Evolutionary conservation across 495 filamentous ascomycete genomes (phyloP).

Genomic region (Penicillium angulare): DNA sequence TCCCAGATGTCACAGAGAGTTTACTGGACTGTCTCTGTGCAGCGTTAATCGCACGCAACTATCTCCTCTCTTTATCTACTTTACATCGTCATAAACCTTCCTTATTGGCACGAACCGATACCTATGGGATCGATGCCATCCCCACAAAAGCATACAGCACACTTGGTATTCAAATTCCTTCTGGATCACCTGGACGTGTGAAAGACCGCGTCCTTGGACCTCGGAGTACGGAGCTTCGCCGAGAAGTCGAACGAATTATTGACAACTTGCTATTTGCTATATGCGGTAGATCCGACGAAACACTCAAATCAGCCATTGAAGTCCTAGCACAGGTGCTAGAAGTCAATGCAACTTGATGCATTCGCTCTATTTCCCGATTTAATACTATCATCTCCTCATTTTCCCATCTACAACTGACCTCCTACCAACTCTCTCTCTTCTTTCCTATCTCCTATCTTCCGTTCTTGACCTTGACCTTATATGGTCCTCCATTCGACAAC

Average conservation of each 20-base stretch:
- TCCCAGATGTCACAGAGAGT: slow-evolving; percentile 52
- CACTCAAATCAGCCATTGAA: slow-evolving; percentile 40
- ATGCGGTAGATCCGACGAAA: slow-evolving; percentile 35
- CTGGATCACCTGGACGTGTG: slow-evolving; percentile 25
- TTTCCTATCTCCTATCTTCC: slow-evolving; percentile 4
- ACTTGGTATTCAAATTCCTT: slow-evolving; percentile 33
- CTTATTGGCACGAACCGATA: slow-evolving; percentile 16
- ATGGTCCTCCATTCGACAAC: too few species aligned
- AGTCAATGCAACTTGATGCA: slow-evolving; percentile 21
- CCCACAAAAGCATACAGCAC: slow-evolving; percentile 38
- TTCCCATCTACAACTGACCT: too few species aligned
- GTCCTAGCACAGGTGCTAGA: slow-evolving; percentile 45
- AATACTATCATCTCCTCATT: background rate
- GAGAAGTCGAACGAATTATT: slow-evolving; percentile 39
- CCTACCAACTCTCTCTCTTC: slow-evolving; percentile 2
- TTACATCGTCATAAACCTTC: slow-evolving; percentile 26
- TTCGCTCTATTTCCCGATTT: slow-evolving; percentile 2
- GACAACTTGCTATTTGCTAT: slow-evolving; percentile 43
- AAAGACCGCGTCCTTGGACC: slow-evolving; percentile 33
- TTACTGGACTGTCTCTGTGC: slow-evolving; percentile 64
- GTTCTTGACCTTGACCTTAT: too few species aligned
- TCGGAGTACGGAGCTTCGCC: slow-evolving; percentile 32
- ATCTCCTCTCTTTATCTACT: slow-evolving; percentile 44
- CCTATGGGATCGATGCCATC: slow-evolving; percentile 30
- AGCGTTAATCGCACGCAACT: slow-evolving; percentile 61